Percentiles rank a stretch among this genome's conserved stretches.
These are phyloP conservation scores for Acephala macrosclerotiorum DNA, from an alignment of 2,329 filamentous ascomycete species.

Conservation along the genomic window DNA sequence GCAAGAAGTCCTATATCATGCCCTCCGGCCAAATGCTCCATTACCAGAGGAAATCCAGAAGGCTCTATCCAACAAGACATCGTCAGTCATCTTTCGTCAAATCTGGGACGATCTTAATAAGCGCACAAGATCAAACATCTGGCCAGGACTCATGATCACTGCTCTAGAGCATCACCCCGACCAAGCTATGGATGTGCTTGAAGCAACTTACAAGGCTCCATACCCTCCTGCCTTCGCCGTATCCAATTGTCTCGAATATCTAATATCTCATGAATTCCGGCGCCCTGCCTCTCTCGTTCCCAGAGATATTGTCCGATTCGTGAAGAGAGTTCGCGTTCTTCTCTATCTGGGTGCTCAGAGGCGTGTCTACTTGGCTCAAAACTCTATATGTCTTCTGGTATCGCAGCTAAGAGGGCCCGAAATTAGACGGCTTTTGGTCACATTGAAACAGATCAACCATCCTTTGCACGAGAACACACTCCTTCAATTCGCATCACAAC, in stretches of 20 bases:
- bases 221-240: constrained; percentile 34
- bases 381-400: constrained; percentile 35
- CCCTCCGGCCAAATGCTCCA: not conserved
- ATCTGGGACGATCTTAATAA: constrained; percentile 18
- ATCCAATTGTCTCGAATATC: constrained; percentile 35
- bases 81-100: constrained; percentile 14
- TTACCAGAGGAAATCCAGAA: not conserved
- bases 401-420: constrained; percentile 28
- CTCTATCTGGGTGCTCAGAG: not conserved
- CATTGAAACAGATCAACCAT: constrained; percentile 29
- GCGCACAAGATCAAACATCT: constrained; percentile 12
- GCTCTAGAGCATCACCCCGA: constrained; percentile 30
- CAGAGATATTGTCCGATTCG: constrained; percentile 4
- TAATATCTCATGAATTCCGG: constrained; percentile 32
- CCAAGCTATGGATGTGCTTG: constrained; percentile 35
- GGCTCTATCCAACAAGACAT: constrained; percentile 10
- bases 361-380: constrained; percentile 23
- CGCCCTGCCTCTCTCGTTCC: not conserved
- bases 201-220: constrained; percentile 32
- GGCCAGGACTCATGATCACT: constrained; percentile 35
- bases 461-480: constrained; percentile 35
- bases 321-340: constrained; percentile 7
- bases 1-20: not conserved
- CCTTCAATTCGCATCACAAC: constrained; percentile 38
- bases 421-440: constrained; percentile 31